Evolutionary conservation across 2,329 filamentous ascomycete species (phyloP).

Genomic region (Fusarium bulbicola): DNA sequence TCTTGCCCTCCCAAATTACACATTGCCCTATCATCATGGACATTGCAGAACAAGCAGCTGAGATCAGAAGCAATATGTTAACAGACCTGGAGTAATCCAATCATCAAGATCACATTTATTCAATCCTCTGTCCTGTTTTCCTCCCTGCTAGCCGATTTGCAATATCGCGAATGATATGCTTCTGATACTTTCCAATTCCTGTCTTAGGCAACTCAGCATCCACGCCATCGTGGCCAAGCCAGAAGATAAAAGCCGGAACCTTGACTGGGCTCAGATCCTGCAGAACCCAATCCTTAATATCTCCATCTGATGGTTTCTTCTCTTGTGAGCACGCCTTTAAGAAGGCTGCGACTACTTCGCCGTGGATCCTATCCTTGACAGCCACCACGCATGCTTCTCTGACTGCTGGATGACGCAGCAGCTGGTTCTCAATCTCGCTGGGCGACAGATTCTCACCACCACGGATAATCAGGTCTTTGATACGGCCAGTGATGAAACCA

Average conservation of each 20-base stretch:
- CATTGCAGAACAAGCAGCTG: too few relatives aligned
- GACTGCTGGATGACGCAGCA: background rate
- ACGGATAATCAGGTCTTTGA: background rate
- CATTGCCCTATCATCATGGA: too few relatives aligned
- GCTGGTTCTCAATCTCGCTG: background rate
- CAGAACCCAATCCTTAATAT: background rate
- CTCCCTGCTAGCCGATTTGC: background rate
- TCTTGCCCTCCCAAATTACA: too few relatives aligned
- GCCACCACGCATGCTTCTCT: background rate
- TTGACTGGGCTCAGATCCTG: background rate
- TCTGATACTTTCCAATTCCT: background rate
- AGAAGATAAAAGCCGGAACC: background rate
- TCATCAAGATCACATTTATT: background rate
- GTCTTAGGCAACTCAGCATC: background rate
- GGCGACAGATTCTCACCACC: background rate
- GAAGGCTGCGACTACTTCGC: background rate
- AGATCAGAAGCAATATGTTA: too few relatives aligned
- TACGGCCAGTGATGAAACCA: background rate
- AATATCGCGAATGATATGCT: background rate
- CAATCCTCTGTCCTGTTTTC: fast-evolving
- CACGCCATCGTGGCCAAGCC: background rate
- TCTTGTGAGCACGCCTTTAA: background rate
- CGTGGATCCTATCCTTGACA: background rate
- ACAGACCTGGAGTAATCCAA: too few relatives aligned
- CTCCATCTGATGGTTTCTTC: background rate